These are phyloP conservation scores for Blastobotrys buckinghamii DNA, from an alignment of 1,139 yeast genomes.

Conservation along the genomic window DNA sequence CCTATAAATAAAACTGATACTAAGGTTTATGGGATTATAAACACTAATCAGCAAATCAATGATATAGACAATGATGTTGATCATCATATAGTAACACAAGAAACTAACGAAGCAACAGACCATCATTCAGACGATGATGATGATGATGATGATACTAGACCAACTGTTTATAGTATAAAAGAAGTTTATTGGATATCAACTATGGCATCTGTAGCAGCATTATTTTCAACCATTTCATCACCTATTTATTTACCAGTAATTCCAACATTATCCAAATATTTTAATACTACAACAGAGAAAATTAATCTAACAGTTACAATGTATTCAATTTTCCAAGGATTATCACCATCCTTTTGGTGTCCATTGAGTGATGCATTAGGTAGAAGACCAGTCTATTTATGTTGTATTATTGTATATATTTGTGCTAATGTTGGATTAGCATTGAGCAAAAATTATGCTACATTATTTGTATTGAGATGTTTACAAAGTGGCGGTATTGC, in stretches of 20 bases:
- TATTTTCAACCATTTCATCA: slow-evolving; percentile 60
- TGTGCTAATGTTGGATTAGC: slow-evolving; percentile 60
- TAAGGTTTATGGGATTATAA: too few relatives aligned
- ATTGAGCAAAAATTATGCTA: slow-evolving; percentile 45
- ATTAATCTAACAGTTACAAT: slow-evolving; percentile 66
- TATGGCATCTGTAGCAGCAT: slow-evolving; percentile 42
- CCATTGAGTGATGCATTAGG: slow-evolving; percentile 64
- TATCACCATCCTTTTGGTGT: slow-evolving; percentile 59
- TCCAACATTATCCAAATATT: slow-evolving; percentile 45
- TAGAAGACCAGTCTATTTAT: slow-evolving; percentile 56
- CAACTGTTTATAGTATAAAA: slow-evolving; percentile 32
- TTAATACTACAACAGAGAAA: slow-evolving; percentile 47
- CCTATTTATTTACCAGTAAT: slow-evolving; percentile 74
- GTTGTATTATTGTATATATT: slow-evolving; percentile 48
- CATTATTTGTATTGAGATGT: slow-evolving; percentile 52
- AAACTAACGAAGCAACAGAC: background rate
- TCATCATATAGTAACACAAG: too few relatives aligned
- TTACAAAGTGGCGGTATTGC: slow-evolving; percentile 67
- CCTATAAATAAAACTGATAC: too few relatives aligned
- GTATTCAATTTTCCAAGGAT: slow-evolving; percentile 64
- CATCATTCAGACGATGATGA: background rate
- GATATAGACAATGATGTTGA: too few relatives aligned
- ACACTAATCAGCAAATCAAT: too few relatives aligned
- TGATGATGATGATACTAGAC: background rate
- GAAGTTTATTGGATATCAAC: slow-evolving; percentile 38